These are phyloP conservation scores for Globisporangium paddicum DNA, from an alignment of 352 stramenopile species.

Conservation along the genomic window DNA sequence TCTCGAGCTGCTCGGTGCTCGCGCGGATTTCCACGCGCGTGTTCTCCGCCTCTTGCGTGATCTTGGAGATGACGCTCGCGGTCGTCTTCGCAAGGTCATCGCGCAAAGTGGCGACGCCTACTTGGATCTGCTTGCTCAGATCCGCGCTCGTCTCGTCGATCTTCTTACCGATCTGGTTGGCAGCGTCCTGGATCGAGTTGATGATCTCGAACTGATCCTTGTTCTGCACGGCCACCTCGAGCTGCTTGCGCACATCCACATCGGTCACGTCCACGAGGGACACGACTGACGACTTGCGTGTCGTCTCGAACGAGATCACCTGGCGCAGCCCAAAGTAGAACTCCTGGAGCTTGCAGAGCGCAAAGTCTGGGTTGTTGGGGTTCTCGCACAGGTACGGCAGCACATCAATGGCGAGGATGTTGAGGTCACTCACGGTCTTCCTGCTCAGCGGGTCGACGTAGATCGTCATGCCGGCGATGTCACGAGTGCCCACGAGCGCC, in stretches of 20 bases:
- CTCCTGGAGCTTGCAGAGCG: conserved; percentile 16
- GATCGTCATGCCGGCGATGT: conserved; percentile 8
- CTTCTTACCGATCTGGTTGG: conserved; percentile 15
- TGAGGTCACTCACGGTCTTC: conserved; percentile 10
- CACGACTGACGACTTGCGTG: not conserved
- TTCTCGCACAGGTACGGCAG: conserved; percentile 11
- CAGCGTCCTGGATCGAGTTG: conserved; percentile 10
- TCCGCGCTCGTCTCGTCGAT: conserved; percentile 12
- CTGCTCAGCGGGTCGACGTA: conserved; percentile 11
- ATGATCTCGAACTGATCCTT: conserved; percentile 22
- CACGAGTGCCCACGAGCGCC: conserved; percentile 4
- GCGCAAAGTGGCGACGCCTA: too few species aligned
- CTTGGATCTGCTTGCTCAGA: conserved; percentile 11
- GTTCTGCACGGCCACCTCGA: conserved; percentile 18
- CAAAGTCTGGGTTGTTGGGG: conserved; percentile 12
- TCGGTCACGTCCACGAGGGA: conserved; percentile 12
- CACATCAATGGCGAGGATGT: not conserved
- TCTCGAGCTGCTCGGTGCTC: not conserved
- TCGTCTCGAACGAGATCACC: conserved; percentile 9
- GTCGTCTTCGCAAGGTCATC: too few species aligned
- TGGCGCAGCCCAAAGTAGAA: conserved; percentile 12
- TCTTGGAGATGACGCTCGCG: too few species aligned
- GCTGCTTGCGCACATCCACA: conserved; percentile 21
- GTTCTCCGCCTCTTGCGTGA: too few species aligned
- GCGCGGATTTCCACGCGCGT: too few species aligned